phyloP scores from a whole-genome alignment of 805 yeast species.

The Lipomyces spencermartinsiae region DNA sequence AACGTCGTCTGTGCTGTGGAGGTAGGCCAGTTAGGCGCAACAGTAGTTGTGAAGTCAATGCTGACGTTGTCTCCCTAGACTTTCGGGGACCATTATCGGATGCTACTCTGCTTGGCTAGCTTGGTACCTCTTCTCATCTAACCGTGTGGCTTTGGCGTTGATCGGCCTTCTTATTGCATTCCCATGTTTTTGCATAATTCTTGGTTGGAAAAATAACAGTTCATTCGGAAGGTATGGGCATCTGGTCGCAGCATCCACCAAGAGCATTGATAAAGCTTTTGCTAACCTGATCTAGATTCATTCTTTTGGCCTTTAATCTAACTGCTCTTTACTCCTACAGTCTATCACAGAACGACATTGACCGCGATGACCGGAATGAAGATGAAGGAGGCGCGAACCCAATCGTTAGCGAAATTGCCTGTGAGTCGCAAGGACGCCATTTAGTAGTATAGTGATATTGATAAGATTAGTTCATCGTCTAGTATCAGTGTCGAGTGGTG shows the following conservation, averaged over 20 bases:
- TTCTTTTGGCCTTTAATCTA: conserved; percentile 75
- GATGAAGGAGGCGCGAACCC: conserved; percentile 76
- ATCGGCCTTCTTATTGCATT: conserved; percentile 52
- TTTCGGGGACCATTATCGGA: conserved; percentile 78
- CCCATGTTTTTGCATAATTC: conserved; percentile 59
- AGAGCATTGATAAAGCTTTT: conserved; percentile 60
- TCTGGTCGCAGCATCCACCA: not conserved
- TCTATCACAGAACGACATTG: conserved; percentile 59
- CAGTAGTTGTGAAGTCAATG: not conserved
- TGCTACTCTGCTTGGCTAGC: conserved; percentile 46
- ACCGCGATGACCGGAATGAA: conserved; percentile 57
- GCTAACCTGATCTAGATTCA: conserved; percentile 59
- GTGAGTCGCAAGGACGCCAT: conserved; percentile 10
- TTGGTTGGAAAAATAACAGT: conserved; percentile 65
- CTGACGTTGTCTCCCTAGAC: conserved; percentile 41
- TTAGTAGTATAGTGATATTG: not conserved
- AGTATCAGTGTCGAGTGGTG: conserved; percentile 73
- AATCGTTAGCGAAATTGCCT: conserved; percentile 72
- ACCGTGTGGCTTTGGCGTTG: conserved; percentile 59
- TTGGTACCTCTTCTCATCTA: conserved; percentile 66
- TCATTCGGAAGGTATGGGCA: conserved; percentile 46
- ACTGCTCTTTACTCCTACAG: conserved; percentile 79
- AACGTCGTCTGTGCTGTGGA: conserved; percentile 68
- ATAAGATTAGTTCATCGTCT: conserved; percentile 61
- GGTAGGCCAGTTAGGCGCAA: conserved; percentile 50